These are phyloP conservation scores for Sporormia fimetaria DNA, from an alignment of 495 filamentous ascomycete genomes.

Conservation along the genomic window DNA sequence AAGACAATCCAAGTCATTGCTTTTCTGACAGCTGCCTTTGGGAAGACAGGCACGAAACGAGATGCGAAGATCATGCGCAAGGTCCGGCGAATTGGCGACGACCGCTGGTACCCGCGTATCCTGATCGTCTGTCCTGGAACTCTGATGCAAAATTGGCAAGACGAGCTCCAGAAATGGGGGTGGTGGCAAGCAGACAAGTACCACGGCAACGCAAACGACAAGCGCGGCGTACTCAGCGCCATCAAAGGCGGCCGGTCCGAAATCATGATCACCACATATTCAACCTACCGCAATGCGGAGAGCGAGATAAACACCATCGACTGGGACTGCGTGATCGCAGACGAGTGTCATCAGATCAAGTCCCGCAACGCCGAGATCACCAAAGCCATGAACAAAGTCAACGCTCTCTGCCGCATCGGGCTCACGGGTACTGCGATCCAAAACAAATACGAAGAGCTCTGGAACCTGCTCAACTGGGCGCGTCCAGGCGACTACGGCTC, in stretches of 20 bases:
- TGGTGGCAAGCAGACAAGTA: conserved; percentile 87
- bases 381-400: conserved; percentile 79
- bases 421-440: conserved; percentile 95
- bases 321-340: conserved; percentile 96
- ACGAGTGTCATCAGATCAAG: conserved; percentile 92
- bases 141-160: conserved; percentile 81
- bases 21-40: conserved; percentile 85
- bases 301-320: conserved; percentile 68
- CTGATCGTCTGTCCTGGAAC: conserved; percentile 83
- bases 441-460: conserved; percentile 95
- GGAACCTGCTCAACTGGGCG: conserved; percentile 94
- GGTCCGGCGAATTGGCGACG: conserved; percentile 46
- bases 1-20: conserved; percentile 97
- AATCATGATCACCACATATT: conserved; percentile 88
- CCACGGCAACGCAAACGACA: conserved; percentile 53
- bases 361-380: conserved; percentile 66
- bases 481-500: conserved; percentile 83
- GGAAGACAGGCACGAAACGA: conserved; percentile 84
- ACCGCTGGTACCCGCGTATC: conserved; percentile 73
- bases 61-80: conserved; percentile 89
- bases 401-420: conserved; percentile 85
- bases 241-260: conserved; percentile 68
- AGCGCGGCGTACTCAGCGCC: conserved; percentile 59
- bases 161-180: conserved; percentile 78
- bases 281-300: conserved; percentile 68